Evolutionary conservation across 2,329 filamentous ascomycete genomes (phyloP), one percentile per base, ranked within the genome.

Genomic region (Neonectria neomacrospora): DNA sequence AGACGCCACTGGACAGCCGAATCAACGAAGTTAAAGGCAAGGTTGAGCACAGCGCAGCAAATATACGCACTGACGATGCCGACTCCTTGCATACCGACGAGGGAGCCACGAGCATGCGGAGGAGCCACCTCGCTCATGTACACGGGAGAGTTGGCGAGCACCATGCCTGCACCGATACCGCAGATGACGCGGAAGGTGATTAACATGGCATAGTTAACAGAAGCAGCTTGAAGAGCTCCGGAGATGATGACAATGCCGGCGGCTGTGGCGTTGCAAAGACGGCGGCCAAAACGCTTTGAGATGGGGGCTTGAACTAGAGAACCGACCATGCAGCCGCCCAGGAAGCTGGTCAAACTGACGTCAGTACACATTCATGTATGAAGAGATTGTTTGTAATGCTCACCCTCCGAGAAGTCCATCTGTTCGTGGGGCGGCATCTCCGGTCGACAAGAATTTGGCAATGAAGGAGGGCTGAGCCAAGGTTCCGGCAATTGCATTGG

Each of bases 121-220:
- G 76, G 77, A 1, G 77, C 75, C 0, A 72, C 74, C 48, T 79
- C 77, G 58, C 75, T 75, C 56, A 78, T 74, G 64, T 79, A 79
- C 4, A 79, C 71, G n/a, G 78, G 77, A 1, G 75, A 73, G 62
- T 77, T 78, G 30, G 75, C 76, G 54, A 79, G 72, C 50, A 79
- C 75, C 76, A 74, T 77, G 20, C 77, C 77, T 10, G 75, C 75
- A 2, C 76, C 77, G 2, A 80, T 66, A 26, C 77, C 77, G 18
- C 59, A 61, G 23, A 67, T 32, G 20, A 66, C 47, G 7, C 66
- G 64, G 34, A 57, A 59, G 22, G 51, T 44, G 8, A 64, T 18
- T 20, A 68, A 50, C 66, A 68, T 68, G 44, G 54, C 58, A 5
- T 63, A 60, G 34, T 64, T 50, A 32, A 63, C 52, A 1, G 61